These are phyloP conservation scores for Zopfochytrium polystomum DNA, from an alignment of 371 early-diverging fungal genomes.

Conservation along the genomic window DNA sequence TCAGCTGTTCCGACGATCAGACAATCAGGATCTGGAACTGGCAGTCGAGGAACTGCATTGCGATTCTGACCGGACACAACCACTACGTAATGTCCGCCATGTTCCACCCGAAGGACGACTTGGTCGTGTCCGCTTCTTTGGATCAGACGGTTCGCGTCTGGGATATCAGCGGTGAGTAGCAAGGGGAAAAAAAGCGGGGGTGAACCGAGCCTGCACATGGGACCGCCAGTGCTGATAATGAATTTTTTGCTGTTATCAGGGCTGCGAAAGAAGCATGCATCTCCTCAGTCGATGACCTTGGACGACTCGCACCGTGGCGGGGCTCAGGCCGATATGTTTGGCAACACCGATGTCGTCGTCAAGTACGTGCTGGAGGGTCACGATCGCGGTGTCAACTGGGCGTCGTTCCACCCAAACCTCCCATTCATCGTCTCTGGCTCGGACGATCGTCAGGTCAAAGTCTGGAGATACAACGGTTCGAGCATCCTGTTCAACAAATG, in stretches of 20 bases:
- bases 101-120: conserved; percentile 95
- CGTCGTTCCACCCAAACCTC: conserved; percentile 88
- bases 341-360: conserved; percentile 90
- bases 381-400: conserved; percentile 98
- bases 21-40: conserved; percentile 99
- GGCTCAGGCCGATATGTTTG: conserved; percentile 85
- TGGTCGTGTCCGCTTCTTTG: conserved; percentile 94
- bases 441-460: conserved; percentile 97
- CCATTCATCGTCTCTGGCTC: conserved; percentile 94
- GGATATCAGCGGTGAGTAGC: conserved; percentile 86
- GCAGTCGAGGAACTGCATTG: conserved; percentile 97
- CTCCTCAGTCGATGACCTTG: conserved; percentile 33
- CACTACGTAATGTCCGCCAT: conserved; percentile 99
- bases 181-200: conserved; percentile 34
- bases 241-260: conserved; percentile 46
- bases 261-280: conserved; percentile 73
- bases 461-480: conserved; percentile 95
- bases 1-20: conserved; percentile 97
- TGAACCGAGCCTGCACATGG: neutral
- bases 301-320: conserved; percentile 30
- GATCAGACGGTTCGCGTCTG: conserved; percentile 99
- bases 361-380: conserved; percentile 99
- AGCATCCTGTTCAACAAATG: neutral
- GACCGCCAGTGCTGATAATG: neutral
- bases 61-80: conserved; percentile 97